A percentile compares a stretch with the other conserved stretches of the same genome.
phyloP scores from a whole-genome alignment of 768 basidiomycete species.

The Hypholoma sublateritium region DNA sequence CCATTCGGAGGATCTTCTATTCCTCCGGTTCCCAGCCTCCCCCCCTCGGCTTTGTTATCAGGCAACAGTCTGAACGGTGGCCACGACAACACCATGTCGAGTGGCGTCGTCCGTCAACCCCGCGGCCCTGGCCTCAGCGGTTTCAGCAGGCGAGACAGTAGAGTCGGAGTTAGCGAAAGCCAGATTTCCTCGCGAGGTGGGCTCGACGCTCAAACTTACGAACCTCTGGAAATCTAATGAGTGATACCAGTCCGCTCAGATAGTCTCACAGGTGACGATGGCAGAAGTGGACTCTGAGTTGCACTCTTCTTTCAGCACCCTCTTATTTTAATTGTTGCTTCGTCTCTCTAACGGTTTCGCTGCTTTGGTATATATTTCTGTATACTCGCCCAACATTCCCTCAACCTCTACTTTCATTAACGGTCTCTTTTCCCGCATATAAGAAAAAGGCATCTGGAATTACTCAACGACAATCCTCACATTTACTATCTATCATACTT shows the following conservation, averaged over 20 bases:
- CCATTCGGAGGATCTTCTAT: slow-evolving; percentile 46
- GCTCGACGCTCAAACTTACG: slow-evolving; percentile 83
- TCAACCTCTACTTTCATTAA: slow-evolving; percentile 32
- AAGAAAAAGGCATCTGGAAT: slow-evolving; percentile 35
- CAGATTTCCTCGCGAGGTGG: slow-evolving; percentile 55
- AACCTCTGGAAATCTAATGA: slow-evolving; percentile 80
- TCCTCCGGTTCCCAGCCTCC: slow-evolving; percentile 81
- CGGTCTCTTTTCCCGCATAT: slow-evolving; percentile 21
- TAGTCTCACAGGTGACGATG: slow-evolving; percentile 45
- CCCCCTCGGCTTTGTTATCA: slow-evolving; percentile 47
- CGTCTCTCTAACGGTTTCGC: slow-evolving; percentile 15
- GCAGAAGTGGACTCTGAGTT: slow-evolving; percentile 35
- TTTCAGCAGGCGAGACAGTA: slow-evolving; percentile 69
- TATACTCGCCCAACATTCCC: slow-evolving; percentile 29
- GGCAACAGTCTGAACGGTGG: slow-evolving; percentile 40
- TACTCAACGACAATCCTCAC: slow-evolving; percentile 27
- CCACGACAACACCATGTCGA: slow-evolving; percentile 34
- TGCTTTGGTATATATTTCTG: slow-evolving; percentile 24
- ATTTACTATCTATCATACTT: slow-evolving; percentile 35
- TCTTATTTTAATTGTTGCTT: slow-evolving; percentile 18
- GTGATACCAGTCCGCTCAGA: slow-evolving; percentile 40
- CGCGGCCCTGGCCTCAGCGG: slow-evolving; percentile 79
- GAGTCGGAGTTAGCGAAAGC: slow-evolving; percentile 45
- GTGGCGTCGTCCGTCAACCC: slow-evolving; percentile 78
- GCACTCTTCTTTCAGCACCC: slow-evolving; percentile 8